Conservation (phyloP, 2,329 filamentous ascomycete genomes). For the Colletotrichum orbiculare region DNA sequence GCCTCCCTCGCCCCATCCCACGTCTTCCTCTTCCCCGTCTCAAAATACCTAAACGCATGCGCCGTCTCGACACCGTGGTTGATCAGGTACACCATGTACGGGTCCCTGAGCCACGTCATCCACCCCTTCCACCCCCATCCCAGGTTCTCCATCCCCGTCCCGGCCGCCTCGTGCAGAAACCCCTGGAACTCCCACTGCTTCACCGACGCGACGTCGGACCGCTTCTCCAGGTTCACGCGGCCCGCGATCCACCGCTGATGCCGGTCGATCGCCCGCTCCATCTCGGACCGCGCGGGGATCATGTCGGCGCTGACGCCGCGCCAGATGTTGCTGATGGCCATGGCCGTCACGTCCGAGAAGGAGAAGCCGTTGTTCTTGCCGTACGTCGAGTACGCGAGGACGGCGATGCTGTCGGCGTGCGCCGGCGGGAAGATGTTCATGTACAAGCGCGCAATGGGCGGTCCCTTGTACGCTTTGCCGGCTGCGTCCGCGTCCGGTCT, state of each 20-base stretch:
- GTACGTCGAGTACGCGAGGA: slow-evolving; percentile 45
- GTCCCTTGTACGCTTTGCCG: slow-evolving; percentile 42
- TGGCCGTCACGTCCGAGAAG: slow-evolving; percentile 49
- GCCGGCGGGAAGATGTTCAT: slow-evolving; percentile 53
- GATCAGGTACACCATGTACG: slow-evolving; percentile 50
- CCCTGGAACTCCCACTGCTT: slow-evolving; percentile 47
- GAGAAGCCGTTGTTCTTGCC: slow-evolving; percentile 47
- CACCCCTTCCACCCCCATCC: slow-evolving; percentile 54
- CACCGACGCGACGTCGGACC: slow-evolving; percentile 38
- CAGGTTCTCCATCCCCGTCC: slow-evolving; percentile 54
- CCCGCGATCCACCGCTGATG: slow-evolving; percentile 44
- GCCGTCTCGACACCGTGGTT: slow-evolving; percentile 53
- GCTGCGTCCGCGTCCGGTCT: slow-evolving; percentile 29
- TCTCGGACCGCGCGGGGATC: slow-evolving; percentile 44
- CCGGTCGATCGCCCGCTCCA: slow-evolving; percentile 43
- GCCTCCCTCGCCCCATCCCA: slow-evolving; percentile 53
- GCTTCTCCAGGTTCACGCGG: slow-evolving; percentile 38
- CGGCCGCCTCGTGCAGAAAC: slow-evolving; percentile 52
- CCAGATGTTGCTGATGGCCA: slow-evolving; percentile 54
- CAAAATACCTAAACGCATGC: slow-evolving; percentile 53
- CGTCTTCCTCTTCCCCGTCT: slow-evolving; percentile 50
- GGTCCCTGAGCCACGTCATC: slow-evolving; percentile 53
- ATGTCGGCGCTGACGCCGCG: slow-evolving; percentile 41
- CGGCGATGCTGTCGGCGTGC: slow-evolving; percentile 50
- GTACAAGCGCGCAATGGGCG: slow-evolving; percentile 47